These are phyloP conservation scores for Cunninghamia lanceolata DNA, from an alignment of 75 land plant species.

Conservation along the genomic window DNA sequence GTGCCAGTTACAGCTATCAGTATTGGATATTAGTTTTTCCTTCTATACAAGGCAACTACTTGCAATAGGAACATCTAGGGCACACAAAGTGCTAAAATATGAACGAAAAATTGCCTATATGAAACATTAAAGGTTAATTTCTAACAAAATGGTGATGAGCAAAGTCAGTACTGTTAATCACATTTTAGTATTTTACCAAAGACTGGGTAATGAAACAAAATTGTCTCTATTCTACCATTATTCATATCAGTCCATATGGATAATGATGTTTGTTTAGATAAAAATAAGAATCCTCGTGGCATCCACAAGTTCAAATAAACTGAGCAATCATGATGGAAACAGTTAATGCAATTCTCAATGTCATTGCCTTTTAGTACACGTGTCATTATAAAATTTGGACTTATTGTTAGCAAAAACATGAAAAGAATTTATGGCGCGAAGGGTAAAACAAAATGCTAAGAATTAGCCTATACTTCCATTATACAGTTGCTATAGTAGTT, in stretches of 20 bases:
- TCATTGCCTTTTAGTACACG: background rate
- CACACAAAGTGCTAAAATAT: background rate
- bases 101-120: background rate
- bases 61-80: background rate
- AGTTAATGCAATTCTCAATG: background rate
- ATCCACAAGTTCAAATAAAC: background rate
- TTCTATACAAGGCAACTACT: background rate
- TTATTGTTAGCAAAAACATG: background rate
- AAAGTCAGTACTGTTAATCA: background rate
- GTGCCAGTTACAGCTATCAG: background rate
- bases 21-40: background rate
- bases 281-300: background rate
- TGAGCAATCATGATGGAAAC: background rate
- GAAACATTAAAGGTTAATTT: background rate
- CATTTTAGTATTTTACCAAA: background rate
- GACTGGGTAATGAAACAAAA: background rate
- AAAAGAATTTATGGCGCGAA: background rate
- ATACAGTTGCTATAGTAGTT: background rate
- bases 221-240: background rate
- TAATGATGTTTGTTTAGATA: background rate
- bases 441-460: background rate
- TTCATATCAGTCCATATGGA: background rate
- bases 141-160: background rate
- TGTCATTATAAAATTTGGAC: background rate
- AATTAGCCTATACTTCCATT: background rate